A percentile compares a stretch with the other conserved stretches of the same genome.
These are phyloP conservation scores for Geum urbanum DNA, from an alignment of 306 rosid species.

Conservation along the genomic window DNA sequence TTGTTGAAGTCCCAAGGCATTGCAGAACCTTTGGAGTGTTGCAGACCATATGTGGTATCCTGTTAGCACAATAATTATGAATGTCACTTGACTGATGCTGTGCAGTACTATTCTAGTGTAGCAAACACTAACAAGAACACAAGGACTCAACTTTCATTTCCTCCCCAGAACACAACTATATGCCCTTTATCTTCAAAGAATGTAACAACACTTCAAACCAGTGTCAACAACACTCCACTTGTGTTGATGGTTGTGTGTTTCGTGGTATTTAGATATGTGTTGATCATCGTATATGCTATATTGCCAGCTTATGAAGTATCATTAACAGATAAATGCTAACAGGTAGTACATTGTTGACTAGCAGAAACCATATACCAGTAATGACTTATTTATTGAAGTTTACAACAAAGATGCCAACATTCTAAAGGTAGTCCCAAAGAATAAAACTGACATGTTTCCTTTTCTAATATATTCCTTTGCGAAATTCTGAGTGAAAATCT, in stretches of 20 bases:
- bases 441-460: neutral
- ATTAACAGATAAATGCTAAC: neutral
- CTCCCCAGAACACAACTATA: too few relatives aligned
- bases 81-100: neutral
- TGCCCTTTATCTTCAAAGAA: too few relatives aligned
- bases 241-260: too few relatives aligned
- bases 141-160: neutral
- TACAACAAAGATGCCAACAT: neutral
- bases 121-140: neutral
- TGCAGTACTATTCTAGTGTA: neutral
- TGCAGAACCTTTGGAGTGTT: neutral
- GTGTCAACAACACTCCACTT: too few relatives aligned
- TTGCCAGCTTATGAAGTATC: too few relatives aligned
- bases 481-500: conserved; percentile 12
- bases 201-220: too few relatives aligned
- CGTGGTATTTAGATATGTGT: too few relatives aligned
- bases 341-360: neutral
- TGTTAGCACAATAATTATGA: neutral
- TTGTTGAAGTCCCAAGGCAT: conserved; percentile 23
- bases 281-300: too few relatives aligned
- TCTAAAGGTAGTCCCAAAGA: neutral
- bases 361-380: neutral
- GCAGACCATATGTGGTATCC: neutral
- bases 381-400: neutral
- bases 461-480: neutral